Evolutionary conservation across 1,139 yeast species (phyloP).

Genomic region (Entelexis sorbosivorans): DNA sequence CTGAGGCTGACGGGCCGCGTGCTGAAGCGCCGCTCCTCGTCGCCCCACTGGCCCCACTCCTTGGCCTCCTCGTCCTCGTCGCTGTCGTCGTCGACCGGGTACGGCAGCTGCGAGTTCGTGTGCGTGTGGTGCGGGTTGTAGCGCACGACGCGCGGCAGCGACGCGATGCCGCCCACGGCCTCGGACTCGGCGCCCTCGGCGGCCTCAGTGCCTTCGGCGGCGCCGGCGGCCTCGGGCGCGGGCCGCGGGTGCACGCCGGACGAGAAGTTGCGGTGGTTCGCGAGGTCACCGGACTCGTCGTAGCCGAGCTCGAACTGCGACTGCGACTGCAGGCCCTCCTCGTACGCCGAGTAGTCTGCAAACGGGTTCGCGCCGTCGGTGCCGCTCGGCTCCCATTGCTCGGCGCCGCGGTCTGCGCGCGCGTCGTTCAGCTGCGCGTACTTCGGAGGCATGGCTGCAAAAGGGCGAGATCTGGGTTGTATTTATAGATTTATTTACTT

Average conservation of each 20-base stretch:
- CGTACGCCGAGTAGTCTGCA: slow-evolving; percentile 14
- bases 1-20: slow-evolving; percentile 17
- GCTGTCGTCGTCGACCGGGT: slow-evolving; percentile 6
- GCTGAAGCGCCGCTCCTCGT: slow-evolving; percentile 22
- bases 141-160: slow-evolving; percentile 19
- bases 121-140: slow-evolving; percentile 21
- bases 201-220: not conserved
- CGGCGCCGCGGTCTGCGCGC: slow-evolving; percentile 4
- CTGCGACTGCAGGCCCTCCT: not conserved
- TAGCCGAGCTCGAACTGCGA: slow-evolving; percentile 4
- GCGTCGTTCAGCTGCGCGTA: slow-evolving; percentile 11
- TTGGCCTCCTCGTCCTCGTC: slow-evolving; percentile 8
- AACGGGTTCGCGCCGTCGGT: slow-evolving; percentile 17
- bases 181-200: slow-evolving; percentile 5
- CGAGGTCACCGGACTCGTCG: slow-evolving; percentile 20
- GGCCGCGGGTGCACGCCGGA: slow-evolving; percentile 4
- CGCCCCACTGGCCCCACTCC: slow-evolving; percentile 15
- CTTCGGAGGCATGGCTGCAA: slow-evolving; percentile 10
- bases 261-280: slow-evolving; percentile 12
- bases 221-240: not conserved
- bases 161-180: slow-evolving; percentile 8
- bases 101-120: slow-evolving; percentile 21
- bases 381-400: not conserved
- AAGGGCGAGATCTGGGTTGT: not conserved
- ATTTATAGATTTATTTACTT: slow-evolving; percentile 2